These are phyloP conservation scores for Salix arbutifolia DNA, from an alignment of 345 rosid genomes.

Conservation along the genomic window DNA sequence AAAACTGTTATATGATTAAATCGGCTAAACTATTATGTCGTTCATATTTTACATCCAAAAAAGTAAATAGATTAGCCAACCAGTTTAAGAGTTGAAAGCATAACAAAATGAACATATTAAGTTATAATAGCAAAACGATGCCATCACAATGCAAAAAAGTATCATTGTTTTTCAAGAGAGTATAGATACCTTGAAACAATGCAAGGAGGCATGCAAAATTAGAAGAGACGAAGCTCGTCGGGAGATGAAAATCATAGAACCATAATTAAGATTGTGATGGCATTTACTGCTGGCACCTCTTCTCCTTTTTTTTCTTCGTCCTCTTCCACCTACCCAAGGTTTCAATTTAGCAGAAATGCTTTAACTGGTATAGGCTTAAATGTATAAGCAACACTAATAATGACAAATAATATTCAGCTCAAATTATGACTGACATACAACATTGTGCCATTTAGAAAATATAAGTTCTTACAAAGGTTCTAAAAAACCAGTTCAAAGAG, in stretches of 20 bases:
- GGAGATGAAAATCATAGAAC: background rate
- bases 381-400: background rate
- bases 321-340: conserved; percentile 70
- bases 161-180: too few species aligned
- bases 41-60: too few species aligned
- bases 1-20: too few species aligned
- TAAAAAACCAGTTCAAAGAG: background rate
- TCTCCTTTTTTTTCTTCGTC: conserved; percentile 81
- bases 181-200: too few species aligned
- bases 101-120: too few species aligned
- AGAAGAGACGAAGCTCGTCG: too few species aligned
- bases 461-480: background rate
- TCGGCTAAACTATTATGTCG: too few species aligned
- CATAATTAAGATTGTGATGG: background rate
- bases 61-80: too few species aligned
- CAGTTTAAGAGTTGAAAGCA: too few species aligned
- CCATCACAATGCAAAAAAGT: too few species aligned
- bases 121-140: too few species aligned
- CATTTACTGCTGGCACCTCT: conserved; percentile 64
- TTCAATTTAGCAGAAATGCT: background rate
- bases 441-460: background rate
- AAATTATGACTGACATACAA: background rate
- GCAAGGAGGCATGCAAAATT: too few species aligned
- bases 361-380: background rate
- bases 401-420: background rate